These are phyloP conservation scores for Trametes coccinea DNA, from an alignment of 768 basidiomycete species.

Conservation along the genomic window DNA sequence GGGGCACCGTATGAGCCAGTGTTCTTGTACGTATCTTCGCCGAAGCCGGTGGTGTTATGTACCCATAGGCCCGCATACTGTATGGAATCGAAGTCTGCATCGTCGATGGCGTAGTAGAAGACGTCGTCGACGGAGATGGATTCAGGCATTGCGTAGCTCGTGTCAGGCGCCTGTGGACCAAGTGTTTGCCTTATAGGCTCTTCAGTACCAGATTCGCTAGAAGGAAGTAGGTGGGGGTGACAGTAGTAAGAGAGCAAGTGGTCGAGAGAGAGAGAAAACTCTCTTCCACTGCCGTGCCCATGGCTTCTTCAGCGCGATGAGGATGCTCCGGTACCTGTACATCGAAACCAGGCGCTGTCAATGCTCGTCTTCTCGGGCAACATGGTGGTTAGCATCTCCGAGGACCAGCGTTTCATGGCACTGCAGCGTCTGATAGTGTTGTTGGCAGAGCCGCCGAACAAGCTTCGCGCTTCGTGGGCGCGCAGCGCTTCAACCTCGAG, in stretches of 20 bases:
- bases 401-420: background rate
- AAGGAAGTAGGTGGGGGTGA: too few species aligned
- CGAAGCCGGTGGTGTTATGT: background rate
- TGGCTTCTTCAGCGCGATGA: background rate
- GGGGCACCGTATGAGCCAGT: background rate
- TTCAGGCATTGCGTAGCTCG: background rate
- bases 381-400: background rate
- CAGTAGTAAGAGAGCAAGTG: background rate
- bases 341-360: background rate
- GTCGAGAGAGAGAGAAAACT: background rate
- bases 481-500: too few species aligned
- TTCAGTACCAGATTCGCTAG: background rate
- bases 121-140: background rate
- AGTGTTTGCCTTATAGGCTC: too few species aligned
- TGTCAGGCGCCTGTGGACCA: too few species aligned
- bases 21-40: background rate
- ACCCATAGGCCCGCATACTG: background rate
- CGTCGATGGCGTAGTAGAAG: background rate
- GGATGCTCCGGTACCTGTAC: background rate
- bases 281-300: too few species aligned
- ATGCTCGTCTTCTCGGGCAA: background rate
- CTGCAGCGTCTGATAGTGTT: background rate
- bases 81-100: background rate
- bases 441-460: background rate
- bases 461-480: too few species aligned